These are phyloP conservation scores for Fraxinus ornus DNA, from an alignment of 305 asterid genomes.

Conservation along the genomic window DNA sequence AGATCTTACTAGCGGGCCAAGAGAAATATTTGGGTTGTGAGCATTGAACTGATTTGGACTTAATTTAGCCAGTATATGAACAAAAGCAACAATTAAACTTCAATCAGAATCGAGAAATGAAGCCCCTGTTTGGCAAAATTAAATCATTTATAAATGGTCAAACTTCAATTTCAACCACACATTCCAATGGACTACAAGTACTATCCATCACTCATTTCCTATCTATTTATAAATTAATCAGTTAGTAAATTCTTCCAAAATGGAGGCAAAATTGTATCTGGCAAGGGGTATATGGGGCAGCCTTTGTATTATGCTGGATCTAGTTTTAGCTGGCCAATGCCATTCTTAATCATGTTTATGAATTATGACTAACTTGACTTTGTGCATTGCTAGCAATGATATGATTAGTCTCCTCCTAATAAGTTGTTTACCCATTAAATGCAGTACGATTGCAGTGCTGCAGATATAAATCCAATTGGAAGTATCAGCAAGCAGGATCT, in stretches of 20 bases:
- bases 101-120: neutral
- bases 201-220: neutral
- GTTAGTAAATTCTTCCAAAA: neutral
- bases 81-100: neutral
- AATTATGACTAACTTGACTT: conserved; percentile 3
- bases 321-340: conserved; percentile 8
- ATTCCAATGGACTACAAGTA: neutral
- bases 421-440: neutral
- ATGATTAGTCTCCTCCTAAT: neutral
- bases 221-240: neutral
- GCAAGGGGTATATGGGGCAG: conserved; percentile 6
- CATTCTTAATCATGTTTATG: neutral
- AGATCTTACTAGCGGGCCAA: conserved; percentile 14
- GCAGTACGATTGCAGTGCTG: conserved; percentile 98
- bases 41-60: neutral
- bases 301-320: neutral
- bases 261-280: neutral
- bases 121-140: neutral
- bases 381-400: neutral
- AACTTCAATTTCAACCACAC: neutral
- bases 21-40: conserved; percentile 8
- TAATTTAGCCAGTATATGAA: neutral
- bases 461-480: conserved; percentile 96
- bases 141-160: neutral
- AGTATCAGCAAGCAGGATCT: conserved; percentile 95